A percentile compares a stretch with the other conserved stretches of the same genome.
Conservation (phyloP, 208 protist species). For the Crithidia acanthocephali region DNA sequence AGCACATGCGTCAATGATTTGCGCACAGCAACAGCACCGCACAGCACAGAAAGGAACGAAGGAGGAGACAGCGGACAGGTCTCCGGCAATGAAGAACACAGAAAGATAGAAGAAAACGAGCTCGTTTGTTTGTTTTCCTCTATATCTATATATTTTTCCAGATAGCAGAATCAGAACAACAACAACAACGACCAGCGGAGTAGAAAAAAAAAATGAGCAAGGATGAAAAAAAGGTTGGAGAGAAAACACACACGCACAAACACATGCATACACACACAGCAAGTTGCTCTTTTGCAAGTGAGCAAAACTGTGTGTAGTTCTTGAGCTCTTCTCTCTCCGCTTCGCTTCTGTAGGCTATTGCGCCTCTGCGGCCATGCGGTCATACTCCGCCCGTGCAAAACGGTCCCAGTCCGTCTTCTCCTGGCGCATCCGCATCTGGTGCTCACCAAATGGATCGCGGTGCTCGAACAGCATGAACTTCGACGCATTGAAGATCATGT, state of each 20-base stretch:
- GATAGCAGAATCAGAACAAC: not conserved
- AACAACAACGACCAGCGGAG: not conserved
- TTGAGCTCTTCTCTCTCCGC: no score
- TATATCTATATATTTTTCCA: no score
- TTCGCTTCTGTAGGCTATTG: no score
- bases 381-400: conserved; percentile 94
- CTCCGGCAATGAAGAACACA: not conserved
- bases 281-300: no score
- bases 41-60: conserved; percentile 9
- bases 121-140: no score
- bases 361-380: conserved; percentile 89
- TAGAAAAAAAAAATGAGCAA: not conserved
- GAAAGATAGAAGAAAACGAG: not conserved
- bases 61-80: not conserved
- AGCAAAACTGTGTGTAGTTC: no score
- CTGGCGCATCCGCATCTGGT: conserved; percentile 62
- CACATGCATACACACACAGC: not conserved
- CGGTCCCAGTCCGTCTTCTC: conserved; percentile 94
- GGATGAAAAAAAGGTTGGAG: no score
- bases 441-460: conserved; percentile 87
- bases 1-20: not conserved
- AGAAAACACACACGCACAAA: not conserved
- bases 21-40: not conserved
- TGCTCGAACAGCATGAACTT: conserved; percentile 96
- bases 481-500: conserved; percentile 95